Evolutionary conservation across 129 eudicot genomes (phyloP).

Genomic region (Kitagawia praeruptora): DNA sequence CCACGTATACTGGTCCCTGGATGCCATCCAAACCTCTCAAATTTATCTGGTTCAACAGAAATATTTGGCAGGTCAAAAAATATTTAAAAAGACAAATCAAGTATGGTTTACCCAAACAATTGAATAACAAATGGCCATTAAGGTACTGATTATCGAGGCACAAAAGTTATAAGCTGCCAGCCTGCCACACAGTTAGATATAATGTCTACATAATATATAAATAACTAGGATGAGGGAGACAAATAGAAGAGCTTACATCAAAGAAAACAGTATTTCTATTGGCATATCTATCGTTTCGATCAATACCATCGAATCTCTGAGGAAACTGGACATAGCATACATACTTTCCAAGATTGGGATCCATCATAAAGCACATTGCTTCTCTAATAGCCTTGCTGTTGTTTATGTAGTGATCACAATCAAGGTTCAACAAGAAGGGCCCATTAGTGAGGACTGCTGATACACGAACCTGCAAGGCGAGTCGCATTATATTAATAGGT

Average conservation of each 20-base stretch:
- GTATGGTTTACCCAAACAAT: neutral
- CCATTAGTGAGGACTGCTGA: constrained; percentile 43
- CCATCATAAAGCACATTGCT: constrained; percentile 53
- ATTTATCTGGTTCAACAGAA: constrained; percentile 23
- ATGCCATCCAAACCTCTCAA: constrained; percentile 46
- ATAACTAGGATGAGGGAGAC: neutral
- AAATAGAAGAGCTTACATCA: constrained; percentile 26
- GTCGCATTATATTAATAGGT: neutral
- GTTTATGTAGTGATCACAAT: constrained; percentile 49
- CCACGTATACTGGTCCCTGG: constrained; percentile 44
- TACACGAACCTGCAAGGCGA: constrained; percentile 34
- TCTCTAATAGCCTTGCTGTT: constrained; percentile 43
- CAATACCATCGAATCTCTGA: constrained; percentile 45
- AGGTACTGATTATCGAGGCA: neutral
- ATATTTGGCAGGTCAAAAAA: neutral
- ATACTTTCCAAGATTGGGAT: constrained; percentile 36
- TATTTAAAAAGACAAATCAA: neutral
- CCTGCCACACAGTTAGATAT: neutral
- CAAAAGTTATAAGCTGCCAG: neutral
- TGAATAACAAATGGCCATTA: neutral
- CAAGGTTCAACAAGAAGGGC: constrained; percentile 42
- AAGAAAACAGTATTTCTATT: constrained; percentile 43
- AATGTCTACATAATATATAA: neutral
- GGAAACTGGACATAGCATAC: constrained; percentile 47
- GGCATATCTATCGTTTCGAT: constrained; percentile 37